Evolutionary conservation across 768 basidiomycete genomes (phyloP).

Genomic region (Strobilomyces confusus): DNA sequence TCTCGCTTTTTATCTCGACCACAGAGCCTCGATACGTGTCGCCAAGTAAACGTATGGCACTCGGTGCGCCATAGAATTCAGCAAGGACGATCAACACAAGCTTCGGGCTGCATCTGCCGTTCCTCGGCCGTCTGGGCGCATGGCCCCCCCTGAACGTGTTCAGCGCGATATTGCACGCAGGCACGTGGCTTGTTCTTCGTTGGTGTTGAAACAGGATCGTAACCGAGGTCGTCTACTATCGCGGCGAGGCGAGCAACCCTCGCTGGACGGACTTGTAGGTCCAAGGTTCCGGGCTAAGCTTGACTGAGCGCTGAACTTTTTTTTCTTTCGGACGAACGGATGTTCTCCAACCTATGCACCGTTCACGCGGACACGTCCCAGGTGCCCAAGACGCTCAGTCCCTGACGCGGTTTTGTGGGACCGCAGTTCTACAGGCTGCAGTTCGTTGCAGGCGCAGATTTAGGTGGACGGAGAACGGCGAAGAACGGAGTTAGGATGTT

Average conservation of each 20-base stretch:
- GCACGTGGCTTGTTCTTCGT: not conserved
- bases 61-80: conserved; percentile 26
- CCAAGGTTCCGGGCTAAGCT: not conserved
- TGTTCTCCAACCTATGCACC: conserved; percentile 24
- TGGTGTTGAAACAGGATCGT: conserved; percentile 10
- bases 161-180: conserved; percentile 29
- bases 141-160: conserved; percentile 25
- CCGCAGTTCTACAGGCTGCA: conserved; percentile 29
- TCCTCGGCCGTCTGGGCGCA: conserved; percentile 32
- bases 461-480: conserved; percentile 38
- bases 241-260: conserved; percentile 22
- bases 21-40: conserved; percentile 37
- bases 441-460: conserved; percentile 42
- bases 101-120: conserved; percentile 24
- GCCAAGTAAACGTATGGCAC: conserved; percentile 39
- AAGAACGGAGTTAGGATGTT: conserved; percentile 22
- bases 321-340: conserved; percentile 14
- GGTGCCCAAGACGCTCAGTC: conserved; percentile 28
- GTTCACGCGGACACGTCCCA: conserved; percentile 27
- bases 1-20: conserved; percentile 34
- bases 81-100: conserved; percentile 30
- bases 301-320: not conserved
- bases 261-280: conserved; percentile 29
- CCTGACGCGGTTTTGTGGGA: conserved; percentile 27
- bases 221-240: conserved; percentile 30